Evolutionary conservation across 352 stramenopile genomes (phyloP).

Genomic region (Saprolegnia diclina): DNA sequence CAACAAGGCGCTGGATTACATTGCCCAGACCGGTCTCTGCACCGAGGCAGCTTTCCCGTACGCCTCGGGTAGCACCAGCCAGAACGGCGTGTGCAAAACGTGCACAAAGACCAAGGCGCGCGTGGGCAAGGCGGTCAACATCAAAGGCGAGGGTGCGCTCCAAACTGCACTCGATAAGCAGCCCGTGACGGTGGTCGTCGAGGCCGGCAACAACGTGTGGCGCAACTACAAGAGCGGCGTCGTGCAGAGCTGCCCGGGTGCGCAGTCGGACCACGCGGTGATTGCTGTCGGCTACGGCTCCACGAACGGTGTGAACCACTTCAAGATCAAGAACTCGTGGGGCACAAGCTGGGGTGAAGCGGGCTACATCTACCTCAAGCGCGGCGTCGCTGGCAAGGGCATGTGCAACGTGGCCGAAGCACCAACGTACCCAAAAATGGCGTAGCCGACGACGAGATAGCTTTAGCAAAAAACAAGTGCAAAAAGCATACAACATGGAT

Average conservation of each 20-base stretch:
- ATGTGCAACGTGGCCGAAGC: not conserved
- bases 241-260: not conserved
- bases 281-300: conserved; percentile 48
- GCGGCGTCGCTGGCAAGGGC: not conserved
- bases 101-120: not conserved
- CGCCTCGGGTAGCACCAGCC: conserved; percentile 37
- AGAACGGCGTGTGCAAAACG: conserved; percentile 17
- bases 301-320: conserved; percentile 33
- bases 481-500: too few species aligned
- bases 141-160: conserved; percentile 35
- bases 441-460: too few species aligned
- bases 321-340: conserved; percentile 68
- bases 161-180: conserved; percentile 45
- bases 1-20: conserved; percentile 53
- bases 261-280: conserved; percentile 31
- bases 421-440: not conserved
- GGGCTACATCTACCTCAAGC: conserved; percentile 33
- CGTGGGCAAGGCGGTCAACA: conserved; percentile 29
- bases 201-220: conserved; percentile 3
- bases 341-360: conserved; percentile 55
- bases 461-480: too few species aligned
- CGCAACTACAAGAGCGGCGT: conserved; percentile 16
- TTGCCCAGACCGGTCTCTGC: conserved; percentile 33
- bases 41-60: conserved; percentile 11
- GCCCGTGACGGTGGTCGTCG: not conserved